phyloP scores from a whole-genome alignment of 1,284 basidiomycete genomes.

The Ceratobasidium sp. region DNA sequence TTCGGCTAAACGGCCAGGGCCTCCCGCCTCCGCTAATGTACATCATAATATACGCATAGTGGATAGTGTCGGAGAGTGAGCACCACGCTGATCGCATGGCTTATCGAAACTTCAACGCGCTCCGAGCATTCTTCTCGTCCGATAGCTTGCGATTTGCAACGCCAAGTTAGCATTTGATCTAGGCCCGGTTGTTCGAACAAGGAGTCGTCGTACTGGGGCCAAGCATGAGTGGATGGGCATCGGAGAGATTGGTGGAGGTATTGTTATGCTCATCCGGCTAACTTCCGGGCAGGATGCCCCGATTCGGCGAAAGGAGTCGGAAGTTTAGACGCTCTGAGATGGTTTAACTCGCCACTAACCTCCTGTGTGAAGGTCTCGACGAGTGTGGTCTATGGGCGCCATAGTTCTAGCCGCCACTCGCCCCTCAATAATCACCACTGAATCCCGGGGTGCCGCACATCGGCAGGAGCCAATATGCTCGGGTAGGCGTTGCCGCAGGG shows the following conservation, averaged over 20 bases:
- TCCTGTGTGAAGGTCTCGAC: no score
- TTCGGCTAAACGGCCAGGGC: neutral
- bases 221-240: neutral
- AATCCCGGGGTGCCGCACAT: no score
- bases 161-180: slow-evolving; percentile 10
- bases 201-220: neutral
- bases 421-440: no score
- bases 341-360: no score
- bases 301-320: no score
- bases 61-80: neutral
- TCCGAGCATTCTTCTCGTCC: slow-evolving; percentile 24
- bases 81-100: no score
- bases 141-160: slow-evolving; percentile 21
- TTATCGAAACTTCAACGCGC: neutral
- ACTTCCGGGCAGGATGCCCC: no score
- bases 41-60: neutral
- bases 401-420: no score
- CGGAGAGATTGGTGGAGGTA: neutral
- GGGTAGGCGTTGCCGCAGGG: no score
- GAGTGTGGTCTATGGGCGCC: no score
- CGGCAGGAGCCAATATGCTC: no score
- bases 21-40: neutral
- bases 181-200: slow-evolving; percentile 31
- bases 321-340: no score
- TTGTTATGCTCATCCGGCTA: neutral